A percentile compares a stretch with the other conserved stretches of the same genome.
These are phyloP conservation scores for Marsdenia floribunda DNA, from an alignment of 257 asterid species.

Conservation along the genomic window DNA sequence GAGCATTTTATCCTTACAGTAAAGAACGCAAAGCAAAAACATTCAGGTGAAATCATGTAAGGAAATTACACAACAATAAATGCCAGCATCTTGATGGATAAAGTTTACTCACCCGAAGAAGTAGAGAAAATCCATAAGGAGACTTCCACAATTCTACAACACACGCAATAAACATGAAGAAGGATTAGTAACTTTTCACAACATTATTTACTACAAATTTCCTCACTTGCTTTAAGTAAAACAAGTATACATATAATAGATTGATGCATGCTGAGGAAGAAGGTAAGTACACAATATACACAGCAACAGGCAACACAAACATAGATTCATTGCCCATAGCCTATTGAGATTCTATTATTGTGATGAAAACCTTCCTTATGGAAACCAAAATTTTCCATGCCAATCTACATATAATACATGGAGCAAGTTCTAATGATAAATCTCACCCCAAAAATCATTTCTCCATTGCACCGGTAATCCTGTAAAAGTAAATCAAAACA, in stretches of 20 bases:
- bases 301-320: not conserved
- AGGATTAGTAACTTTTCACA: constrained; percentile 4
- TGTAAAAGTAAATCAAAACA: not conserved
- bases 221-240: not conserved
- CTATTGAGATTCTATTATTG: not conserved
- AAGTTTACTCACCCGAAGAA: constrained; percentile 83
- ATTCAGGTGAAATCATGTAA: constrained; percentile 1
- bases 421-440: not conserved
- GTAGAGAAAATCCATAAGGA: constrained; percentile 93
- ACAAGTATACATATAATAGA: not conserved
- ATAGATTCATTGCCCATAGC: not conserved
- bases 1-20: constrained; percentile 9
- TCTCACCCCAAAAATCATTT: not conserved
- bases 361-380: not conserved
- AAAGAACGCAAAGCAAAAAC: constrained; percentile 3
- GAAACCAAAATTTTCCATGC: not conserved
- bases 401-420: not conserved
- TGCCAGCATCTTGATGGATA: not conserved
- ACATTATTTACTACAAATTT: too few species aligned
- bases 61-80: not conserved
- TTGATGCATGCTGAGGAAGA: not conserved
- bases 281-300: not conserved
- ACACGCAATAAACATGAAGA: not conserved
- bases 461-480: not conserved
- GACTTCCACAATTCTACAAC: constrained; percentile 82